Conservation (phyloP, 1,139 yeast species). For the Scheffersomyces insectosa region DNA sequence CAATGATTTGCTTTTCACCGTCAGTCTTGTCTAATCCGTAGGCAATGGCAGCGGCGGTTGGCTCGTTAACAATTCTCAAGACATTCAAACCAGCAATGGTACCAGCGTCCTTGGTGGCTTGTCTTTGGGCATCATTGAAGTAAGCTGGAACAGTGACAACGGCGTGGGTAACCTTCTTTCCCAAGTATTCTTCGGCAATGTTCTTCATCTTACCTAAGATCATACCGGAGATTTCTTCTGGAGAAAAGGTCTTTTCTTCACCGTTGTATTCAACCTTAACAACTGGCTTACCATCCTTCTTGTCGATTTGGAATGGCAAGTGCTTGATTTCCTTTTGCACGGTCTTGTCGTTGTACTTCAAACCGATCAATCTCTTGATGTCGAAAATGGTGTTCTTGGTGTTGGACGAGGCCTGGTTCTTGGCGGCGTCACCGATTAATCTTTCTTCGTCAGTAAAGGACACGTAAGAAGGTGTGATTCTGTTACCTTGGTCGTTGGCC, state of each 20-base stretch:
- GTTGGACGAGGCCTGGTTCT: conserved; percentile 87
- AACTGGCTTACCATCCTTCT: conserved; percentile 76
- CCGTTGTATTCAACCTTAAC: conserved; percentile 71
- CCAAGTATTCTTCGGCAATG: conserved; percentile 89
- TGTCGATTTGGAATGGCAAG: conserved; percentile 69
- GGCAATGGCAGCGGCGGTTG: conserved; percentile 98
- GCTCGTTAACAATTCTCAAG: conserved; percentile 94
- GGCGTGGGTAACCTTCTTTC: conserved; percentile 87
- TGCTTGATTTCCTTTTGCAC: conserved; percentile 84
- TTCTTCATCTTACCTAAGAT: conserved; percentile 89
- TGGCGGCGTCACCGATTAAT: conserved; percentile 92
- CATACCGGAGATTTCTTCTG: conserved; percentile 93
- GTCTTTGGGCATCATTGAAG: conserved; percentile 98
- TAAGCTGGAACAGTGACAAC: conserved; percentile 98
- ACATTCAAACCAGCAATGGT: conserved; percentile 94
- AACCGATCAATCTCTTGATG: conserved; percentile 84
- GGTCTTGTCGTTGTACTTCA: conserved; percentile 68
- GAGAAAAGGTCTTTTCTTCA: conserved; percentile 65
- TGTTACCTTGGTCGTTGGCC: conserved; percentile 94
- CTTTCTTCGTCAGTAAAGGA: conserved; percentile 85
- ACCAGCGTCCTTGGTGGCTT: conserved; percentile 98
- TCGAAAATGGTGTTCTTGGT: conserved; percentile 81
- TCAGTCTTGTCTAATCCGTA: conserved; percentile 87
- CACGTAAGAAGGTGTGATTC: conserved; percentile 90
- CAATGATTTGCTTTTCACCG: conserved; percentile 50